phyloP scores from a whole-genome alignment of 306 rosid species.

The Vigna mungo region DNA sequence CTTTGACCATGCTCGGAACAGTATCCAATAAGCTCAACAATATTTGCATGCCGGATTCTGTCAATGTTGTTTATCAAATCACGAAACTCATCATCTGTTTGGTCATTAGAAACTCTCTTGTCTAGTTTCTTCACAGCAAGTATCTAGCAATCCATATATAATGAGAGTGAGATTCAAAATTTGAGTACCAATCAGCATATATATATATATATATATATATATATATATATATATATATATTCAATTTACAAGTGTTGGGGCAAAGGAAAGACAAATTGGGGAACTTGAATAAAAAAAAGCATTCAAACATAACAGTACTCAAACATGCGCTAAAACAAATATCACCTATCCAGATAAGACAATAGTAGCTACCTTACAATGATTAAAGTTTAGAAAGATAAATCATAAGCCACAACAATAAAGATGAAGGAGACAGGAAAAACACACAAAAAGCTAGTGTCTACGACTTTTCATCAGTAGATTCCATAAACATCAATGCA shows the following conservation, averaged over 20 bases:
- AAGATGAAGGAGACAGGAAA: conserved; percentile 13
- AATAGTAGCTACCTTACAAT: conserved; percentile 11
- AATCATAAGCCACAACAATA: background rate
- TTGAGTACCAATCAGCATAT: conserved; percentile 39
- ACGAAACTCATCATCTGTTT: conserved; percentile 78
- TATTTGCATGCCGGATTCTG: conserved; percentile 78
- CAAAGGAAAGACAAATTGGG: conserved; percentile 35
- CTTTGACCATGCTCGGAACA: conserved; percentile 88
- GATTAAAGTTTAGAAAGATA: conserved; percentile 15
- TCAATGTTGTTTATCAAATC: conserved; percentile 78
- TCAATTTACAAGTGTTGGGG: conserved; percentile 25
- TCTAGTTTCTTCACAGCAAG: conserved; percentile 91
- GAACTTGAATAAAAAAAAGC: conserved; percentile 3
- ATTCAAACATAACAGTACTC: conserved; percentile 24
- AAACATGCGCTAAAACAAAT: conserved; percentile 19
- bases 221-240: background rate
- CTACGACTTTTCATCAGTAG: conserved; percentile 2
- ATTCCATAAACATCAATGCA: conserved; percentile 34
- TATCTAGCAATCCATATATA: conserved; percentile 62
- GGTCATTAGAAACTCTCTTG: conserved; percentile 68
- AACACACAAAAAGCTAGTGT: conserved; percentile 8
- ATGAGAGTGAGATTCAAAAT: conserved; percentile 38
- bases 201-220: too few species aligned
- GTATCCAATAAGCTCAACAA: conserved; percentile 83
- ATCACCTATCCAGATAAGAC: conserved; percentile 15